phyloP scores from a whole-genome alignment of 805 yeast genomes.

The Barnettozyma vustinii region DNA sequence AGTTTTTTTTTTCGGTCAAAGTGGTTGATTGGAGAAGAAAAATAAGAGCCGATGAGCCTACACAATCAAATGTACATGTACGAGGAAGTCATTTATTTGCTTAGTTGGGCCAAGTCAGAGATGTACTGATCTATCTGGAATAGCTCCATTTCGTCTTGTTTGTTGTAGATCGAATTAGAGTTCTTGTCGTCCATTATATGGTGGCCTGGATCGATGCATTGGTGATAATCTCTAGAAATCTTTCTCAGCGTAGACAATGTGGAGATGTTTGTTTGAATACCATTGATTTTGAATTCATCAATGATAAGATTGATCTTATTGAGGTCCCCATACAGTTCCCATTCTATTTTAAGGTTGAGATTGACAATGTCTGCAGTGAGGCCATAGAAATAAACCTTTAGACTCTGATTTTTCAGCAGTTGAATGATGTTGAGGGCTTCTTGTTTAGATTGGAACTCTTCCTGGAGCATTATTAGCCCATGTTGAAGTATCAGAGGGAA shows the following conservation, averaged over 20 bases:
- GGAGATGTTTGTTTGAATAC: slow-evolving; percentile 30
- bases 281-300: slow-evolving; percentile 38
- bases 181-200: not conserved
- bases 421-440: slow-evolving; percentile 21
- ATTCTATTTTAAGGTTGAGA: slow-evolving; percentile 29
- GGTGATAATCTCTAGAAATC: slow-evolving; percentile 8
- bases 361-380: slow-evolving; percentile 36
- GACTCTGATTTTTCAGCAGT: slow-evolving; percentile 24
- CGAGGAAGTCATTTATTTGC: not conserved
- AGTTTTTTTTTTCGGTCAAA: not conserved
- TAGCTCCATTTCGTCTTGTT: slow-evolving; percentile 6
- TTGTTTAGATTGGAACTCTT: not conserved
- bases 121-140: slow-evolving; percentile 6
- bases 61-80: not conserved
- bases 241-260: slow-evolving; percentile 22
- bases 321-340: slow-evolving; percentile 35
- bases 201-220: not conserved
- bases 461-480: not conserved
- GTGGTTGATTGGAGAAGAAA: not conserved
- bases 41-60: too few species aligned
- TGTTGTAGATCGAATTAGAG: slow-evolving; percentile 1
- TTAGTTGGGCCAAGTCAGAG: slow-evolving; percentile 1
- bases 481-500: slow-evolving; percentile 2
- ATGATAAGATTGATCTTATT: slow-evolving; percentile 28
- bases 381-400: slow-evolving; percentile 32